Evolutionary conservation across 495 filamentous ascomycete genomes (phyloP), one percentile per base, ranked within the genome.

Genomic region (Xylaria scruposa): DNA sequence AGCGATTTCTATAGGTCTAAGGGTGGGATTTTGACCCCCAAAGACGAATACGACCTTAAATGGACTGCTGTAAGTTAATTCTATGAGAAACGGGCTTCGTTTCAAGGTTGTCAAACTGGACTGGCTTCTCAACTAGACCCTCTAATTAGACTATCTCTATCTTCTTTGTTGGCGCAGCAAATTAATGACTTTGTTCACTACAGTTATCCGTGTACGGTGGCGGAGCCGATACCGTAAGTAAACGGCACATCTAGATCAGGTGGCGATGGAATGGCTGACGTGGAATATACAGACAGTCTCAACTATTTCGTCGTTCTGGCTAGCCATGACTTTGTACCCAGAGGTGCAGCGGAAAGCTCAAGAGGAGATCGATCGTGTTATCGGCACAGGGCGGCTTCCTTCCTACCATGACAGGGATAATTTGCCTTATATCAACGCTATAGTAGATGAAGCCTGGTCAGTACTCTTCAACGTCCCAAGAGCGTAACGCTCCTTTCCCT

Each of bases 181-280:
- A 19, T 10, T 8, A 68, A 3, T 31, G 3, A 13, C 21, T 24
- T 69, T 42, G 60, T 26, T 46, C 42, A n/a, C n/a, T n/a, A 61
- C 54, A 69, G 67, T 7, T 26, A 5, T 75, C 77, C 3, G 31
- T 87, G 17, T 87, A 85, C 66, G 72, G 74, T 3, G 86, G 79
- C 7, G 86, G 84, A 8, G 81, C 84, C 17, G 85, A 87, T 62
- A 86, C 62, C 4, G 70, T 67, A 46, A 13, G 62, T 68, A 17
- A 19, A 17, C 9, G 6, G 17, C 24, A 31, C 53, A 31, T 24
- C 10, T 26, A 21, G 5, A 60, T 2, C 6, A 40, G 38, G 31
- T 38, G 15, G 5, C 9, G 0, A 24, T 36, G 24, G 9, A 21
- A 12, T 31, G 4, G 24, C 38, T 31, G 21, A 68, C 46, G 46